Evolutionary conservation across 768 basidiomycete genomes (phyloP), one percentile per base, ranked within the genome.

Genomic region (Pleurotus djamor): DNA sequence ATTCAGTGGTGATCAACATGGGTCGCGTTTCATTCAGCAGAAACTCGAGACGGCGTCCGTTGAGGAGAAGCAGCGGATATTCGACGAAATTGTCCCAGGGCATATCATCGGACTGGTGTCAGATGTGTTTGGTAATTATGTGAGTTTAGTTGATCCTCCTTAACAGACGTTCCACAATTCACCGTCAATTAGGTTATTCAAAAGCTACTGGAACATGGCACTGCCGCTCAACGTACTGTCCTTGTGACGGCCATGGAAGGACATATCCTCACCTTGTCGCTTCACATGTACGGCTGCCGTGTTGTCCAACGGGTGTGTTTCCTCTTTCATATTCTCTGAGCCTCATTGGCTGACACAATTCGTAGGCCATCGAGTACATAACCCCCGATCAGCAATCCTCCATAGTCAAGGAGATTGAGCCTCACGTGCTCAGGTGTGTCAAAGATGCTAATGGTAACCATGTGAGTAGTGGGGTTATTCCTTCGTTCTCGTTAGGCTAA

Each of bases 101-200:
- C 85, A 89, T 66, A 80, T 86, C 4, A 71, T 94, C 49, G 83
- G 87, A 56, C 80, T 98, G 57, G 89, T 95, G 61, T 89, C 88
- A 66, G 94, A 97, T 68, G 91, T 97, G 48, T 98, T 96, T 69
- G 96, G 96, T 58, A 98, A 98, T 76, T 98, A 97, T 75, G 91
- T 93, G 69, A 65, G 89, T 75, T 28, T 28, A 28, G 34, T 14
- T 52, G 13, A 4, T 7, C n/a, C 17, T 28, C 16, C 43, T 16
- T 33, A 4, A 12, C 38, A 13, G 13, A n/a, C 13, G 4, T 28
- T 52, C 12, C 13, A 36, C 17, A 28, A 28, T 28, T 33, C 21
- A 54, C 50, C 33, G 14, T 47, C 60, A 41, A 36, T 38, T 48
- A 96, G 94, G 94, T 95, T 56, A 85, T 96, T 61, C 96, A 98